phyloP scores from a whole-genome alignment of 192 early-diverging fungal species.

The Radiomyces spectabilis region DNA sequence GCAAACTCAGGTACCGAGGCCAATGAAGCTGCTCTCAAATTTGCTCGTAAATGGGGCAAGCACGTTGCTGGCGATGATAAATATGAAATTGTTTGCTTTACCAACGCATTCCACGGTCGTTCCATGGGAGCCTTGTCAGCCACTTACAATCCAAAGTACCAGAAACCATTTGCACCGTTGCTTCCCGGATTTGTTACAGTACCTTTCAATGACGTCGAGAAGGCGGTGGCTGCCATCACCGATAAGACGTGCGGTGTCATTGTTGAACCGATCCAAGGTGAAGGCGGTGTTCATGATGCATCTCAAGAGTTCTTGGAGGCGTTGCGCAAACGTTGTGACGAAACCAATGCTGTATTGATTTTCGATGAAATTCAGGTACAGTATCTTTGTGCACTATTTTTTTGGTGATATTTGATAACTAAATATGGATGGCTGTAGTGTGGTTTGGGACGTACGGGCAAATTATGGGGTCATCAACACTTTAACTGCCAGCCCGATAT shows the following conservation, averaged over 20 bases:
- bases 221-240: constrained; percentile 52
- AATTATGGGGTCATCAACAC: constrained; percentile 78
- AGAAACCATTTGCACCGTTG: constrained; percentile 87
- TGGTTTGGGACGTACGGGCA: constrained; percentile 85
- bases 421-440: constrained; percentile 48
- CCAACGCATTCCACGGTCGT: constrained; percentile 93
- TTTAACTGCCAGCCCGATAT: constrained; percentile 81
- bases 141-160: constrained; percentile 90
- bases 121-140: constrained; percentile 94
- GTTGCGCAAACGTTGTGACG: constrained; percentile 73
- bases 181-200: constrained; percentile 74
- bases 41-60: constrained; percentile 86
- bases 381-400: constrained; percentile 2
- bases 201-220: constrained; percentile 67
- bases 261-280: constrained; percentile 95
- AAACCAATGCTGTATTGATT: constrained; percentile 84
- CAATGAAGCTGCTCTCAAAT: constrained; percentile 97
- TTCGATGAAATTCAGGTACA: constrained; percentile 91
- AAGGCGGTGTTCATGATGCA: constrained; percentile 82
- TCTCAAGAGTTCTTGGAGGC: constrained; percentile 69
- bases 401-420: too few relatives aligned
- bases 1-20: constrained; percentile 97
- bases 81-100: constrained; percentile 76
- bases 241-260: constrained; percentile 88
- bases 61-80: constrained; percentile 45